A percentile compares a stretch with the other conserved stretches of the same genome.
Conservation (phyloP, 2,329 filamentous ascomycete genomes). For the Lomentospora prolificans region DNA sequence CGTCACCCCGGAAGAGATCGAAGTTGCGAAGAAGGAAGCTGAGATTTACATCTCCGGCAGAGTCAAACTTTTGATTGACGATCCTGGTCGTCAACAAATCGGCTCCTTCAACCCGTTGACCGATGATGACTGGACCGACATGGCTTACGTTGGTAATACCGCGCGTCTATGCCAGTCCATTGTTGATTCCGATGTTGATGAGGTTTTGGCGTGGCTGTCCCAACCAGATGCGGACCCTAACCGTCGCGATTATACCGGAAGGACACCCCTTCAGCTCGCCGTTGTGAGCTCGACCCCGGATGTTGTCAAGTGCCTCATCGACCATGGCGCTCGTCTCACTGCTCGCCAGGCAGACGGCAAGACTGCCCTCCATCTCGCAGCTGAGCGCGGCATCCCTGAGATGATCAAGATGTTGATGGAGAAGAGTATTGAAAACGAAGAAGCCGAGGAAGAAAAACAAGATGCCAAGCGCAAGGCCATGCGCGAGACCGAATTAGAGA, state of each 20-base stretch:
- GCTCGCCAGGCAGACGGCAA: slow-evolving; percentile 68
- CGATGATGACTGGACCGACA: slow-evolving; percentile 78
- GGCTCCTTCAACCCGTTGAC: slow-evolving; percentile 71
- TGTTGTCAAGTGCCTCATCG: slow-evolving; percentile 61
- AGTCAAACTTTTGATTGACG: slow-evolving; percentile 66
- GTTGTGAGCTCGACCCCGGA: slow-evolving; percentile 57
- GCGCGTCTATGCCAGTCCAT: slow-evolving; percentile 72
- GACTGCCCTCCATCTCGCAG: slow-evolving; percentile 75
- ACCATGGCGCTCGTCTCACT: slow-evolving; percentile 62
- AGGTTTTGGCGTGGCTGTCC: slow-evolving; percentile 59
- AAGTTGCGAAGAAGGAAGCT: slow-evolving; percentile 59
- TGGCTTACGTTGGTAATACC: slow-evolving; percentile 80
- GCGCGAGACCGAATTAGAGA: slow-evolving; percentile 14
- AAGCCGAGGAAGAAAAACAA: slow-evolving; percentile 50
- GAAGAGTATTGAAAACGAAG: slow-evolving; percentile 66
- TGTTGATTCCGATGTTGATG: slow-evolving; percentile 60
- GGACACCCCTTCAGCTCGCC: slow-evolving; percentile 71
- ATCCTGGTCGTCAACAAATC: slow-evolving; percentile 67
- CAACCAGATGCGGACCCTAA: slow-evolving; percentile 63
- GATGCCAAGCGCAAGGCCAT: slow-evolving; percentile 32
- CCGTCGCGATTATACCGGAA: slow-evolving; percentile 65
- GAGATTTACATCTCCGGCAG: slow-evolving; percentile 69
- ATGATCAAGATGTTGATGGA: slow-evolving; percentile 65
- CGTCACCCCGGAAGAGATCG: slow-evolving; percentile 58
- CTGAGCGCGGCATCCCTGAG: slow-evolving; percentile 54